Evolutionary conservation across 2,329 filamentous ascomycete species (phyloP), one percentile per base, ranked within the genome.

Genomic region (Epichloe sp.): DNA sequence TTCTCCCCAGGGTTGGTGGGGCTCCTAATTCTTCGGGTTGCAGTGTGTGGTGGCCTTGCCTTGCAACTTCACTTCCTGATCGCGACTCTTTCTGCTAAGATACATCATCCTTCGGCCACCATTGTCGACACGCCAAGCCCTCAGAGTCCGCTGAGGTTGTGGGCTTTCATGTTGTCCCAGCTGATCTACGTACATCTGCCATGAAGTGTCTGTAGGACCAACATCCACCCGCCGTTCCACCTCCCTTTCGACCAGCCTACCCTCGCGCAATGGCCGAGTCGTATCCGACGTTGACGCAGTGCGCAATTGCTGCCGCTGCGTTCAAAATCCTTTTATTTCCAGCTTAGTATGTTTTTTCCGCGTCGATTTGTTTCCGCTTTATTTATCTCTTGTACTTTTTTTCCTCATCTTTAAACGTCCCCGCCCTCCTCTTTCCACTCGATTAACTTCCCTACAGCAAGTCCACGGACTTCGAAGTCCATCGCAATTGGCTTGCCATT

Each of bases 381-480:
- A 26, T 7, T 26, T 23, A 15, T 34, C 36, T 6, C 44, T 50
- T 35, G 26, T 51, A 52, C 41, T 51, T 47, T 31, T 19, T 5
- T 35, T 1, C 12, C 3, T 23, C 2, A 12, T 40, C 14, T 38
- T 44, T 37, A 37, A 21, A 35, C 44, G 7, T 36, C 23, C 23
- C 23, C 23, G 52, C 3, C 14, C 37, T 54, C 37, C 52, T 26
- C 17, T 34, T n/a, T 14, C 17, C 41, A 37, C 35, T 23, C 8
- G 45, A 17, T 48, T 47, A 47, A 48, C n/a, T 14, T 42, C 8
- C 7, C 23, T 37, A 19, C 68, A 96, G 90, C 75, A 96, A 95
- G 76, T 98, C 93, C 5, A 98, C 93, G 60, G 93, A 98, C 68
- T 98, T 98, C 62, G 93, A 98, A 69, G 93, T 98, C 51, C 93